Base-by-base conservation (phyloP, 345 rosid genomes). In the Syzygium aromaticum region DNA sequence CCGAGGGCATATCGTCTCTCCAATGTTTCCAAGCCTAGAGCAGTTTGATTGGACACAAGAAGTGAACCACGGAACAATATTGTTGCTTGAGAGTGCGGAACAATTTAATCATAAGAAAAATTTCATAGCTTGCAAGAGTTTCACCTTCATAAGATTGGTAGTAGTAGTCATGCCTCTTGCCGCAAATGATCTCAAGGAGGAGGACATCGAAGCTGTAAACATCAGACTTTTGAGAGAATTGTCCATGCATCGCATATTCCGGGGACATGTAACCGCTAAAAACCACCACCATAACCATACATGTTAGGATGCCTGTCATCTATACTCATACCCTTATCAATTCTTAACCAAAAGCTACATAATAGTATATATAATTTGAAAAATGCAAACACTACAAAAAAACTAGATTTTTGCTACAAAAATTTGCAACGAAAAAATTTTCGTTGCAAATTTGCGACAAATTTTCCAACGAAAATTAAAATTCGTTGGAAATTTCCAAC, bases 201-300 rank as follows among this genome's bases (percentile, higher is more conserved):
- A 87, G 4, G 46, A 88, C 88, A 16, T 89, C 91, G 13, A 89
- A 91, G 56, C 92, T 89, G 46, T 85, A 93, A 4, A 93, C 92
- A 85, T 93, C 93, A 1, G 91, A 89, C 51, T 93, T 92, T 2
- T 88, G 83, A 2, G 94, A 93, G 78, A 92, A 54, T 10, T 54
- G 89, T 3, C 93, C 93, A 0, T 87, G 89, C 63, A 25, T 53
- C 4, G 89, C 89, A 57, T 89, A 93, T 59, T 93, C 93, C 0
- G 93, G 93, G 78, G 93, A 90, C 92, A 90, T 92, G 83, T 93
- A 93, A 28, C 93, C 94, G 3, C 94, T 93, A 43, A 64, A 67
- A 56, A 56, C n/a, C 63, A 56, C 23, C 25, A 21, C n/a, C n/a
- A 56, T 13, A 9, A 56, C 61, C 27, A 23, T 23, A 56, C 1